Evolutionary conservation across 2,329 filamentous ascomycete species (phyloP), one percentile per base, ranked within the genome.

Genomic region (Daldinia sp.): DNA sequence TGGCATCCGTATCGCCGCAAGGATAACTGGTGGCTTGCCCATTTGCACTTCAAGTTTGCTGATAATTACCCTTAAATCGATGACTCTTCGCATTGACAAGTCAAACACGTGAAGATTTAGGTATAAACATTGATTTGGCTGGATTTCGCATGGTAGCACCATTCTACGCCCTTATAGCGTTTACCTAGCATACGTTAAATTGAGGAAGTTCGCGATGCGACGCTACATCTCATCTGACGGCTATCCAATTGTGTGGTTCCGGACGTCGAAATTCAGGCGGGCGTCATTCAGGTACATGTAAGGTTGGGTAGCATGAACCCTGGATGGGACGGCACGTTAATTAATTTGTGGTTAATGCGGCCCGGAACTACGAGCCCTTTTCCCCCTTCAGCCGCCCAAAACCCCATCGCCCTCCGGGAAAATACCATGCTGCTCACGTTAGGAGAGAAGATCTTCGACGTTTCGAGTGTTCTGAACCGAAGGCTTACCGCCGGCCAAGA

Each of bases 261-360:
- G 43, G 43, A 47, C n/a, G 11, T 47, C 43, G 6, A 47, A 3
- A 47, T 27, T 47, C 29, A 32, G 29, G 29, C 29, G 29, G 29
- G 29, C 23, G 25, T 52, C 47, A 47, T 56, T 29, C 10, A 13
- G 17, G 4, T 41, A 49, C 45, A 56, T 56, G 21, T 39, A 49
- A 54, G 34, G 27, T 59, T 58, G 45, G 15, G 52, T 56, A 48
- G 52, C 11, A 13, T 8, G 21, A 34, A 47, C 51, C 47, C 34
- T 58, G 45, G 45, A 23, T 48, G 34, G 10, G 39, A 55, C 32
- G 17, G 39, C 37, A 23, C 27, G 15, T 65, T 63, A 67, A 66
- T 72, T 71, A 71, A 72, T 71, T 56, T 68, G 49, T 64, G 63
- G 71, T 66, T 70, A 71, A 70, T 66, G 48, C 71, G 70, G 71